Percentiles rank a stretch among this genome's conserved stretches.
These are phyloP conservation scores for Phlegmacium glaucopus DNA, from an alignment of 768 basidiomycete genomes.

Conservation along the genomic window DNA sequence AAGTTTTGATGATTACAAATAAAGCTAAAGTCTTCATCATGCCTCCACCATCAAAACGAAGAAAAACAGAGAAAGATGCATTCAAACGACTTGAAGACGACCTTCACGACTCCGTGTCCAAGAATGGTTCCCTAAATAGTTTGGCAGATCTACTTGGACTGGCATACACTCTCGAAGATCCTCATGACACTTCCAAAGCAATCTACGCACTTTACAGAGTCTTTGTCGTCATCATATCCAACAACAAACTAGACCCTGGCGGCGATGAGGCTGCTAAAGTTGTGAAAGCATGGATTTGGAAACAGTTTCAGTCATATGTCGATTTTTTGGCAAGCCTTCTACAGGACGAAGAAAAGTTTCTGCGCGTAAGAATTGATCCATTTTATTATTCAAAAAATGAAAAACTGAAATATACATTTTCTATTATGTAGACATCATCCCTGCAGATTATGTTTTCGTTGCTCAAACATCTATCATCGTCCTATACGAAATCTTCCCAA, in stretches of 20 bases:
- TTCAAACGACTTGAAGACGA: slow-evolving; percentile 51
- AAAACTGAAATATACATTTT: background rate
- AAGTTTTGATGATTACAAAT: slow-evolving; percentile 5
- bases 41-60: slow-evolving; percentile 52
- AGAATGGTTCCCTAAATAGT: slow-evolving; percentile 68
- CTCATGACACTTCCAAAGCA: slow-evolving; percentile 63
- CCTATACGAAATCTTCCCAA: slow-evolving; percentile 40
- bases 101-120: slow-evolving; percentile 49
- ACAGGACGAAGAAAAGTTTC: slow-evolving; percentile 69
- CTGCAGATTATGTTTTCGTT: slow-evolving; percentile 76
- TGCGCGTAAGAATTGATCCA: slow-evolving; percentile 54
- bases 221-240: slow-evolving; percentile 61
- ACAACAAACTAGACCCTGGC: slow-evolving; percentile 49
- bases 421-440: slow-evolving; percentile 53
- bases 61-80: slow-evolving; percentile 36
- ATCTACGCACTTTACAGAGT: slow-evolving; percentile 82
- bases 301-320: slow-evolving; percentile 66
- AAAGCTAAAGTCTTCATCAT: background rate
- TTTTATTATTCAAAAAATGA: background rate
- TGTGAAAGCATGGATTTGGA: slow-evolving; percentile 80
- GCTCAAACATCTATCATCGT: slow-evolving; percentile 73
- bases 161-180: slow-evolving; percentile 41
- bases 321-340: slow-evolving; percentile 66
- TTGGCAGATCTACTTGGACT: slow-evolving; percentile 72
- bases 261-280: slow-evolving; percentile 55